Conservation (phyloP, 257 asterid species). For the Mentha longifolia region DNA sequence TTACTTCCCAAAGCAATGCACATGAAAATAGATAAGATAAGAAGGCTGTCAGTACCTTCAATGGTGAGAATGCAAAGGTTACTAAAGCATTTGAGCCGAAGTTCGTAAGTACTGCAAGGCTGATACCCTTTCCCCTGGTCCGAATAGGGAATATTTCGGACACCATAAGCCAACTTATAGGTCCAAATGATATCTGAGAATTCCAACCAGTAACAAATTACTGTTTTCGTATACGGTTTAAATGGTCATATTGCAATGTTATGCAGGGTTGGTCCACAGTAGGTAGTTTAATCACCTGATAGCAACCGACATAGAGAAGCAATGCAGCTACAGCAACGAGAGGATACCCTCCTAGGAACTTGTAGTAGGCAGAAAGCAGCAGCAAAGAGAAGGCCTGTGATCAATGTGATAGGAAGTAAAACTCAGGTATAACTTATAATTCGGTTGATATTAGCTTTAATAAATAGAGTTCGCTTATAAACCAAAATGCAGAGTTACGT, state of each 20-base stretch:
- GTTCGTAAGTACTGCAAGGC: slow-evolving; percentile 96
- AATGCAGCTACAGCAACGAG: slow-evolving; percentile 88
- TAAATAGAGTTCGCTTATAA: no score
- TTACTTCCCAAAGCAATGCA: slow-evolving; percentile 1
- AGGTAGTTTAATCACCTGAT: slow-evolving; percentile 64
- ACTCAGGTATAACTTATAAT: background rate
- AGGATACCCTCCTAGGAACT: slow-evolving; percentile 82
- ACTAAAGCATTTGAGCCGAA: slow-evolving; percentile 96
- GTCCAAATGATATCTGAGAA: slow-evolving; percentile 91
- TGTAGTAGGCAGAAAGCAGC: slow-evolving; percentile 95
- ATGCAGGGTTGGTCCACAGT: no score
- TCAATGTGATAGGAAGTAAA: slow-evolving; percentile 24
- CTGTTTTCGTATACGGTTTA: background rate
- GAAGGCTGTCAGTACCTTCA: slow-evolving; percentile 58
- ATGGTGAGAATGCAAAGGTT: slow-evolving; percentile 90
- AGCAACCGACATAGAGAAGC: slow-evolving; percentile 95
- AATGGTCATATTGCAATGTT: background rate
- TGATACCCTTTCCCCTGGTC: slow-evolving; percentile 97
- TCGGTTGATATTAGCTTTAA: slow-evolving; percentile 4
- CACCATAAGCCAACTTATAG: slow-evolving; percentile 99
- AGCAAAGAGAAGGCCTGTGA: slow-evolving; percentile 81
- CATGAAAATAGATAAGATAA: background rate
- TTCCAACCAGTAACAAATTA: slow-evolving; percentile 9
- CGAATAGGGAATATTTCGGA: slow-evolving; percentile 95
- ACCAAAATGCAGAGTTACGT: slow-evolving; percentile 47